A percentile compares a stretch with the other conserved stretches of the same genome.
These are phyloP conservation scores for Paradendryphiella salina DNA, from an alignment of 2,329 filamentous ascomycete species.

Conservation along the genomic window DNA sequence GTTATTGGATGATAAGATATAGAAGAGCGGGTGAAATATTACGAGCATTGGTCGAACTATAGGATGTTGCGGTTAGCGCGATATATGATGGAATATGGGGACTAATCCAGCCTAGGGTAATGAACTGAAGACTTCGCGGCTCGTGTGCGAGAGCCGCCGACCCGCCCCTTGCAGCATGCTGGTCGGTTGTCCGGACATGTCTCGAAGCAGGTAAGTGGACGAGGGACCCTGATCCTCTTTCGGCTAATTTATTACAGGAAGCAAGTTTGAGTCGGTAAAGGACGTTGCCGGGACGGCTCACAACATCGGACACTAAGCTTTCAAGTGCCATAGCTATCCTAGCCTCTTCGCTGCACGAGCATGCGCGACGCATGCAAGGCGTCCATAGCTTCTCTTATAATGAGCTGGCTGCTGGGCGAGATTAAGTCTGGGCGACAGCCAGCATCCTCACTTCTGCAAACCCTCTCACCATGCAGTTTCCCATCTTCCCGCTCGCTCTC, in stretches of 20 bases:
- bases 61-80: not conserved
- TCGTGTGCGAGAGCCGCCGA: constrained; percentile 6
- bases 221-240: not conserved
- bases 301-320: constrained; percentile 6
- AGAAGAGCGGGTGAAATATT: not conserved
- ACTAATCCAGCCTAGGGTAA: not conserved
- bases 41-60: not conserved
- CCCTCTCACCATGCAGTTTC: constrained; percentile 4
- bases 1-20: not conserved
- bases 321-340: not conserved
- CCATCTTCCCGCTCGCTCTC: constrained; percentile 3
- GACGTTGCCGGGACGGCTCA: not conserved
- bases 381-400: constrained; percentile 5
- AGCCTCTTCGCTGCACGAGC: constrained; percentile 1
- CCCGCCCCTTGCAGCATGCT: not conserved
- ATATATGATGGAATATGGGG: not conserved
- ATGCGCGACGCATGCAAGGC: not conserved
- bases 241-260: not conserved
- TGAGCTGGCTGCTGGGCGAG: not conserved
- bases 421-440: not conserved
- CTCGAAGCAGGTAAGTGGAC: not conserved
- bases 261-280: too few relatives aligned
- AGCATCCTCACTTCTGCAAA: not conserved
- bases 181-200: not conserved
- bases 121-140: not conserved